Evolutionary conservation across 1,284 basidiomycete species (phyloP), one percentile per base, ranked within the genome.

Genomic region (Puccinia coronata): DNA sequence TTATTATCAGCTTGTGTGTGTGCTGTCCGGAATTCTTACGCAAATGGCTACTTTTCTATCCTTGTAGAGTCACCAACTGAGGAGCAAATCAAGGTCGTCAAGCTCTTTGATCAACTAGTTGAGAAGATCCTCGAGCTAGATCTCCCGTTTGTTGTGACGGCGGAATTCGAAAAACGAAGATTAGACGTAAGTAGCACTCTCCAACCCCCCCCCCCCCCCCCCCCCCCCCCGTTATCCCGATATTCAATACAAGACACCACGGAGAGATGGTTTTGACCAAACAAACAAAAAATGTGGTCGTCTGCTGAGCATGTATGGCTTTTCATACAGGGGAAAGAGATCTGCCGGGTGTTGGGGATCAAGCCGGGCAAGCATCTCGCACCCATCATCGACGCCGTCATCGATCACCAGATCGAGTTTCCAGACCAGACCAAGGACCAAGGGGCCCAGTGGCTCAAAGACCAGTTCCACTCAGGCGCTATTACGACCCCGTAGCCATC

Each of bases 141-240:
- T 73, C 28, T 80, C 51, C 5, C 55, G 16, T 63, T 47, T 18
- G 57, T 59, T 43, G 34, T 80, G 16, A 72, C 70, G 5, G 25
- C 51, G 20, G 28, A 61, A 61, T 80, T 80, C 25, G 78, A 80
- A 34, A 36, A 63, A 59, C 55, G 67, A 34, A 65, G 63, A 39
- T 61, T 79, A 47, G 67, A 79, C 20, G 77, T 79, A 55, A 55
- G 65, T n/a, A n/a, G n/a, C n/a, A n/a, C n/a, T n/a, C n/a, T n/a
- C n/a, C n/a, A n/a, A n/a, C n/a, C n/a, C n/a, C 55, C 14, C 2
- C 43, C n/a, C 28, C 14, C 9, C n/a, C n/a, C n/a, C n/a, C n/a
- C n/a, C n/a, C n/a, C n/a, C n/a, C n/a, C n/a, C n/a, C n/a, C n/a
- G n/a, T 78, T 78, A 31, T 31, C 51, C 6, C 20, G 23, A 41